Evolutionary conservation across 352 stramenopile genomes (phyloP), one percentile per base, ranked within the genome.

Genomic region (Globisporangium perplexum): DNA sequence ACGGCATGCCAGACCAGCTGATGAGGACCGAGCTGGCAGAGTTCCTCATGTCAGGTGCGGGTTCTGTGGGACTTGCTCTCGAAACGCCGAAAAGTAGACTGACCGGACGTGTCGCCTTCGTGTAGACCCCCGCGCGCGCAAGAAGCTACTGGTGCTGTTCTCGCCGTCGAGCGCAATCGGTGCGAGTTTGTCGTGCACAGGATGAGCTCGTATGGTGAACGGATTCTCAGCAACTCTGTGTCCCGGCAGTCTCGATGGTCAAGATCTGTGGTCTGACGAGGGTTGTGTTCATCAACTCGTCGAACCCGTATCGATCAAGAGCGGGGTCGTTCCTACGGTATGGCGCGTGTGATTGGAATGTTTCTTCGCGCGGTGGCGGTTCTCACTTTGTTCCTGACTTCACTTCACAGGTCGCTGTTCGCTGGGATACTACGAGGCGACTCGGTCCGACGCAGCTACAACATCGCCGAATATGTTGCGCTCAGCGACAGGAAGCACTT

Each of bases 241-340:
- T 55, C 41, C 18, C 26, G 48, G 20, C 48, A 88, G 79, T 71
- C 30, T 67, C 68, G 58, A 63, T 83, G 49, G 58, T 90, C 60
- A 66, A 74, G 7, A 65, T 64, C 7, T 73, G 69, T 36, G 79
- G 74, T 14, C 59, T 68, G 20, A 47, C 65, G 26, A 74, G 77
- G 23, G 70, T 90, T 15, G 77, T 83, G 46, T 90, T 72, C 48
- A 47, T 88, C 46, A 86, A 69, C 43, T 77, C 79, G 8, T 64
- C 57, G 1, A 66, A 44, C n/a, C 60, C 56, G 43, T 69, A 72
- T 24, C 69, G 60, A 10, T 36, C 63, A 26, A 63, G 73, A 42
- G 73, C 72, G 30, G 65, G 60, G 30, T 51, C 68, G 12, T 90
- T 88, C 46, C 63, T 90, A 41, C 51, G 71, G 78, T 86, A 71